These are phyloP conservation scores for Ogataea paraovalis DNA, from an alignment of 805 yeast species.

Conservation along the genomic window DNA sequence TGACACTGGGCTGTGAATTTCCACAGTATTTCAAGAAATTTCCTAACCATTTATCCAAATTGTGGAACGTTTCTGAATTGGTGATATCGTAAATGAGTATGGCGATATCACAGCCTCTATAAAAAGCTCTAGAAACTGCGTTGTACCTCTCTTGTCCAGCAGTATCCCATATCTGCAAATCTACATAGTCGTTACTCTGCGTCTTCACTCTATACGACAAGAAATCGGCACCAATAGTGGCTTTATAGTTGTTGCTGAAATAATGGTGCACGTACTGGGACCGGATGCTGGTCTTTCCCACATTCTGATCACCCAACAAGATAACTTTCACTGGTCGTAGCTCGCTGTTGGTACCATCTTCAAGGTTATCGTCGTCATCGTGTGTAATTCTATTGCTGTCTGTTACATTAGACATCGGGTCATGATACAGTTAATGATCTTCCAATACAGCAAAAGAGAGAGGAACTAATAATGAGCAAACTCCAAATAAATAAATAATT, in stretches of 20 bases:
- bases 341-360: background rate
- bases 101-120: constrained; percentile 56
- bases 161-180: constrained; percentile 80
- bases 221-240: constrained; percentile 59
- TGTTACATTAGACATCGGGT: background rate
- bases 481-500: background rate
- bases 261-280: constrained; percentile 52
- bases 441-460: too few relatives aligned
- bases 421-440: background rate
- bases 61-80: constrained; percentile 46
- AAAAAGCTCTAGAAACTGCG: constrained; percentile 52
- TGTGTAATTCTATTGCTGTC: background rate
- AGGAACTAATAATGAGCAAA: too few relatives aligned
- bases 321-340: constrained; percentile 39
- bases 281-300: constrained; percentile 56
- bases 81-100: constrained; percentile 52
- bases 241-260: constrained; percentile 52
- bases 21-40: constrained; percentile 46
- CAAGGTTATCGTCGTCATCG: background rate
- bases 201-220: constrained; percentile 38
- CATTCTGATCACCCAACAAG: constrained; percentile 55
- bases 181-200: constrained; percentile 23
- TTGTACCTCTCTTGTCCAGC: constrained; percentile 93
- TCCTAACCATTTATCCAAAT: constrained; percentile 42
- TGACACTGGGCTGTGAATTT: constrained; percentile 42